phyloP scores from a whole-genome alignment of 805 yeast genomes.

The Kregervanrija fluxuum region DNA sequence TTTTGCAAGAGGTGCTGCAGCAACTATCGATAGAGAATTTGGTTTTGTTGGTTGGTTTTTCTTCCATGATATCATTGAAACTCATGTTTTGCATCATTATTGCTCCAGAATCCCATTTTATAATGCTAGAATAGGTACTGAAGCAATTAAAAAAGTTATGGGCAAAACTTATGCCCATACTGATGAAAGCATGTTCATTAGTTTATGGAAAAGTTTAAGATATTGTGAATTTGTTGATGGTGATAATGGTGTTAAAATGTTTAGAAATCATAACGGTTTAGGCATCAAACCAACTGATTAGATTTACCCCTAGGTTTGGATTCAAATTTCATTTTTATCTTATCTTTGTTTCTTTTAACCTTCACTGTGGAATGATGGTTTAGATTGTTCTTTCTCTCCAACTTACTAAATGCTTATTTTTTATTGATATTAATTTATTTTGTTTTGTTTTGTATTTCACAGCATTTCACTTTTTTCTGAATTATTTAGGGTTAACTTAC shows the following conservation, averaged over 20 bases:
- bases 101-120: conserved; percentile 50
- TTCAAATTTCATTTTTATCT: too few species aligned
- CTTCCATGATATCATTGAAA: conserved; percentile 53
- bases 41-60: conserved; percentile 52
- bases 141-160: conserved; percentile 45
- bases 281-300: conserved; percentile 29
- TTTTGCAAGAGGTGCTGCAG: conserved; percentile 61
- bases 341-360: too few species aligned
- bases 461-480: too few species aligned
- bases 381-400: too few species aligned
- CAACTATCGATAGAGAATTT: conserved; percentile 55
- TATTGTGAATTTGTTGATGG: conserved; percentile 69
- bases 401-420: too few species aligned
- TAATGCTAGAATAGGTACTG: conserved; percentile 46
- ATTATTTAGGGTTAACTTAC: too few species aligned
- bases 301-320: too few species aligned
- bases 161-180: conserved; percentile 43
- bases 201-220: conserved; percentile 53
- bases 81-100: conserved; percentile 51
- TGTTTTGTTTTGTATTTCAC: too few species aligned
- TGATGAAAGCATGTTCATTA: conserved; percentile 50
- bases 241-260: conserved; percentile 58
- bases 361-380: too few species aligned
- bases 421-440: too few species aligned
- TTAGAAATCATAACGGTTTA: conserved; percentile 47